Base-by-base conservation (phyloP, 768 basidiomycete genomes). In the Boletellus sp. region DNA sequence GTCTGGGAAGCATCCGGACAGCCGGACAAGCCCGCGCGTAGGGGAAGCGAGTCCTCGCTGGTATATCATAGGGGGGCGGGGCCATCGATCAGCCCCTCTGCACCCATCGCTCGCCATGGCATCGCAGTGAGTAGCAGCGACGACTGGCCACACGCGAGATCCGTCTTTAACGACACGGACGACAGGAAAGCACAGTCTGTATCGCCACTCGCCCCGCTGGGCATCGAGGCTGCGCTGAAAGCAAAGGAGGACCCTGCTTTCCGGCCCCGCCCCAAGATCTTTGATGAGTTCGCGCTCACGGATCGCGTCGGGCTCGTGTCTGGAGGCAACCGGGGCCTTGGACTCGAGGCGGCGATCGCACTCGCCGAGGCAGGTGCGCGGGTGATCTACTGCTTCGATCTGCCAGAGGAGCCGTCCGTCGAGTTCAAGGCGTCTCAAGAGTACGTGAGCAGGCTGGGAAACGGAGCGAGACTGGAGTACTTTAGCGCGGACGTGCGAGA, bases 281-380 rank as follows among this genome's bases (percentile, higher is more conserved):
- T 80, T 57, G 76, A 77, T 42, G 80, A 83, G 54, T 84, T 81
- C 65, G 74, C 77, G 1, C 72, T 85, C 33, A 70, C 66, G 12
- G 78, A 78, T 48, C 76, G 80, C 2, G 81, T 84, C 4, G 80
- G 73, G 9, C 72, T 85, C 37, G 80, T 86, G 24, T 80, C 84
- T 0, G 84, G 84, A 6, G 84, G 76, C 0, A 80, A 83, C 52
- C 70, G 84, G 28, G 84, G 89, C 0, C 77, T 91, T 15, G 90
- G 90, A 3, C 79, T 92, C n/a, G 90, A 92, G 70, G 85, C 87
- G 83, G 86, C 86, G 32, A 70, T 90, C 47, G 80, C 83, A 4
- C 70, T 90, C 36, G 78, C 78, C 37, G 89, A 90, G 69, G 83
- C 80, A 13, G 88, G 88, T 31, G 85, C 84, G 6, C 74, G 78